Conservation (phyloP, 495 filamentous ascomycete species). For the Penicillium coprophilum region DNA sequence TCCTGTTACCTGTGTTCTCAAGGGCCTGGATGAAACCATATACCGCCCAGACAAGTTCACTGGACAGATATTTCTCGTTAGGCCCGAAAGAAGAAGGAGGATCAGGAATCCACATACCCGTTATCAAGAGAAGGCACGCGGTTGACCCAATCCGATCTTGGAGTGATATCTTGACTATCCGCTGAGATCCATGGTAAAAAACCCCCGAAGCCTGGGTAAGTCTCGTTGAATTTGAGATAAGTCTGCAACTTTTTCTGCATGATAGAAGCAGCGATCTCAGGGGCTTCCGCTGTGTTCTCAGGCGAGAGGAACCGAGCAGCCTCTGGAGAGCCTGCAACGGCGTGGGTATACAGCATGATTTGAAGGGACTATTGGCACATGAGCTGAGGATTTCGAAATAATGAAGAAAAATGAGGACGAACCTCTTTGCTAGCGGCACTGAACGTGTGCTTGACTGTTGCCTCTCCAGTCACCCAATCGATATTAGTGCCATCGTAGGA, state of each 20-base stretch:
- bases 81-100: not conserved
- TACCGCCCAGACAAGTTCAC: conserved; percentile 38
- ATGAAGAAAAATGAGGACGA: not conserved
- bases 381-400: not conserved
- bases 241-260: conserved; percentile 34
- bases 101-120: conserved; percentile 20
- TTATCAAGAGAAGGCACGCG: conserved; percentile 36
- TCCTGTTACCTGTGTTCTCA: conserved; percentile 18
- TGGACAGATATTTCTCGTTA: not conserved
- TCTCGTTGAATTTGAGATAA: conserved; percentile 38
- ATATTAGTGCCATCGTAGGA: conserved; percentile 39
- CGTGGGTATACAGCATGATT: conserved; percentile 39
- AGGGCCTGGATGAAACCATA: conserved; percentile 33
- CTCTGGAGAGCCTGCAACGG: conserved; percentile 27
- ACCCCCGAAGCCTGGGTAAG: conserved; percentile 37
- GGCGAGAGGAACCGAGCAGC: conserved; percentile 34
- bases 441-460: conserved; percentile 33
- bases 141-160: conserved; percentile 35
- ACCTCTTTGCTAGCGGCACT: conserved; percentile 40
- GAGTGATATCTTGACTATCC: conserved; percentile 23
- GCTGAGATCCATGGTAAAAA: conserved; percentile 35
- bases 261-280: conserved; percentile 27
- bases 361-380: conserved; percentile 23
- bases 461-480: conserved; percentile 32
- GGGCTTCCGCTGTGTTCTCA: conserved; percentile 21